These are phyloP conservation scores for Neoarthrinium moseri DNA, from an alignment of 2,329 filamentous ascomycete genomes.

Conservation along the genomic window DNA sequence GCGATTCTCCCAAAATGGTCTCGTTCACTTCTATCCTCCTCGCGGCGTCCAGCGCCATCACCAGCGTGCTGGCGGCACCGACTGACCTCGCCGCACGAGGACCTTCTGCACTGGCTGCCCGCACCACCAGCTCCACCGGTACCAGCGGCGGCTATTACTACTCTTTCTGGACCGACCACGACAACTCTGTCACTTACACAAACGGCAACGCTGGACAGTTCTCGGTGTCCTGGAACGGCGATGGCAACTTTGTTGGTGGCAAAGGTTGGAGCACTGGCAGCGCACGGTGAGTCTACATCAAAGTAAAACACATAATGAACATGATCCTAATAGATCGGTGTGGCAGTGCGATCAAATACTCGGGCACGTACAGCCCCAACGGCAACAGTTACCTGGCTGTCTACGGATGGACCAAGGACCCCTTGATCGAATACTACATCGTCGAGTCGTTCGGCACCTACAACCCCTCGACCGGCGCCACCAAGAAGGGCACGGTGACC, in stretches of 20 bases:
- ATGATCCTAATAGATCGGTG: conserved; percentile 11
- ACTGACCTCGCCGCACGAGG: conserved; percentile 25
- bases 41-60: conserved; percentile 30
- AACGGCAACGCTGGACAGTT: conserved; percentile 51
- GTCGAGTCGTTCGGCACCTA: conserved; percentile 42
- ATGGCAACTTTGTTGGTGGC: conserved; percentile 47
- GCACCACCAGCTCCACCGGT: conserved; percentile 46
- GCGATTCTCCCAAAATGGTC: conserved; percentile 37
- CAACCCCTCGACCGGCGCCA: conserved; percentile 36
- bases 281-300: conserved; percentile 15
- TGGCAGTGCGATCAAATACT: conserved; percentile 45
- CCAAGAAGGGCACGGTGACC: conserved; percentile 28
- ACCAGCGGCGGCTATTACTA: conserved; percentile 59
- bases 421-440: conserved; percentile 37
- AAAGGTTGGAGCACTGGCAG: conserved; percentile 44
- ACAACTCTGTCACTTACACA: conserved; percentile 50
- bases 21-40: conserved; percentile 36
- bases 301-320: background rate
- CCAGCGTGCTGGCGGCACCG: conserved; percentile 33
- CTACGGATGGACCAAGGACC: conserved; percentile 44
- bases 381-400: conserved; percentile 45
- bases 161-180: conserved; percentile 58
- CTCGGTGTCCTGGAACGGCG: conserved; percentile 44
- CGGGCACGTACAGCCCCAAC: conserved; percentile 42
- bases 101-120: conserved; percentile 30